Conservation (phyloP, 1,284 basidiomycete genomes). For the Ustilago shanxiensis region DNA sequence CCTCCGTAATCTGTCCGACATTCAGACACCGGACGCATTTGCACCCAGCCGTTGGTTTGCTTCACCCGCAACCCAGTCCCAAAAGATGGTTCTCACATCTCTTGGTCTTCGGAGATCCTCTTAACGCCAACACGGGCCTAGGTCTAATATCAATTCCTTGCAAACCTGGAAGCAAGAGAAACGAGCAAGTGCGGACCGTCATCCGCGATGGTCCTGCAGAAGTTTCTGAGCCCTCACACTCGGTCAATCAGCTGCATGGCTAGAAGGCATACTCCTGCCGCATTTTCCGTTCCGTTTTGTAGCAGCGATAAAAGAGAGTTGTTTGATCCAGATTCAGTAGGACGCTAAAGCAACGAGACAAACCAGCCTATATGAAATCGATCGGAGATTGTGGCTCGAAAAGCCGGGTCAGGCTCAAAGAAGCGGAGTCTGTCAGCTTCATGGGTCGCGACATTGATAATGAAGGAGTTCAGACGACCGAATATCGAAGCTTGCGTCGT, state of each 20-base stretch:
- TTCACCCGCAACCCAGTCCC: background rate
- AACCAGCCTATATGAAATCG: no score
- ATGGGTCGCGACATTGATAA: background rate
- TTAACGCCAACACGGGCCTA: no score
- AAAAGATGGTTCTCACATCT: no score
- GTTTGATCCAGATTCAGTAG: no score
- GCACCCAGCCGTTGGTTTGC: background rate
- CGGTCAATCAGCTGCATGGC: background rate
- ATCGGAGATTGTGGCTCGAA: background rate
- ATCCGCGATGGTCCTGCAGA: background rate
- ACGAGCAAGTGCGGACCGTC: background rate
- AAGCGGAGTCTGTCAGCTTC: no score
- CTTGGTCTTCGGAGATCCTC: no score
- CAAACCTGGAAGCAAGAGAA: background rate
- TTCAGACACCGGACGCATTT: background rate
- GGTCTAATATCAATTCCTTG: no score
- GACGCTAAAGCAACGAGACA: no score
- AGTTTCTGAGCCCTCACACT: no score
- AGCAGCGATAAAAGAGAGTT: no score
- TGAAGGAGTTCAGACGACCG: background rate
- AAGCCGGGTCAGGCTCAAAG: background rate
- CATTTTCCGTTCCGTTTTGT: background rate
- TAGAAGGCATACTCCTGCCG: background rate
- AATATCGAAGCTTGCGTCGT: background rate
- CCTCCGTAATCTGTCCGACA: background rate